phyloP scores from a whole-genome alignment of 2,329 filamentous ascomycete genomes.

The Pseudopithomyces maydicus region DNA sequence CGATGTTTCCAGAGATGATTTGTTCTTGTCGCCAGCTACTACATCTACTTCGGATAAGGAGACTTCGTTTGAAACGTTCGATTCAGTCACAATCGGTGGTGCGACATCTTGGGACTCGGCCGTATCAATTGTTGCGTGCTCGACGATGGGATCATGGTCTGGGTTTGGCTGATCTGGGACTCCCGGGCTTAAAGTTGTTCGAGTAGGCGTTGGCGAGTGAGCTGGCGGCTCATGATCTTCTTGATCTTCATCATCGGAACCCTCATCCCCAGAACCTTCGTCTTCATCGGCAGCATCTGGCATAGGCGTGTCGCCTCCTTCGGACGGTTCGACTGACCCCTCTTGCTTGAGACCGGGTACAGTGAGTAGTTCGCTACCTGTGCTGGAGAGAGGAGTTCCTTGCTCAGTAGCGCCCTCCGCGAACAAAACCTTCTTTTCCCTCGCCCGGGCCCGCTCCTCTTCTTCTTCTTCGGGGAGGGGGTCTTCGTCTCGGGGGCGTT shows the following conservation, averaged over 20 bases:
- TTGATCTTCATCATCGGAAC: constrained; percentile 53
- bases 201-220: constrained; percentile 52
- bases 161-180: constrained; percentile 13
- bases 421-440: constrained; percentile 75
- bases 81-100: constrained; percentile 3
- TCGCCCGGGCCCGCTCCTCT: constrained; percentile 74
- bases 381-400: constrained; percentile 28
- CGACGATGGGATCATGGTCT: constrained; percentile 14
- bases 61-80: constrained; percentile 1
- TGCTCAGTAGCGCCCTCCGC: constrained; percentile 50
- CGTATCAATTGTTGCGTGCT: constrained; percentile 7
- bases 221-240: constrained; percentile 42
- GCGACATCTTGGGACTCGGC: constrained; percentile 5
- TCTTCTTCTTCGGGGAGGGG: constrained; percentile 76
- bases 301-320: constrained; percentile 46
- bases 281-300: constrained; percentile 53
- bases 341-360: constrained; percentile 39
- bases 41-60: not conserved
- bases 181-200: constrained; percentile 32
- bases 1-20: not conserved
- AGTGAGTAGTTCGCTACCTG: constrained; percentile 29
- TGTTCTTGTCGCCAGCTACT: not conserved
- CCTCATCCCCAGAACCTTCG: constrained; percentile 56
- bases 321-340: constrained; percentile 44
- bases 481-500: constrained; percentile 64